phyloP scores from a whole-genome alignment of 371 early-diverging fungal genomes.

The Actinomucor elegans region DNA sequence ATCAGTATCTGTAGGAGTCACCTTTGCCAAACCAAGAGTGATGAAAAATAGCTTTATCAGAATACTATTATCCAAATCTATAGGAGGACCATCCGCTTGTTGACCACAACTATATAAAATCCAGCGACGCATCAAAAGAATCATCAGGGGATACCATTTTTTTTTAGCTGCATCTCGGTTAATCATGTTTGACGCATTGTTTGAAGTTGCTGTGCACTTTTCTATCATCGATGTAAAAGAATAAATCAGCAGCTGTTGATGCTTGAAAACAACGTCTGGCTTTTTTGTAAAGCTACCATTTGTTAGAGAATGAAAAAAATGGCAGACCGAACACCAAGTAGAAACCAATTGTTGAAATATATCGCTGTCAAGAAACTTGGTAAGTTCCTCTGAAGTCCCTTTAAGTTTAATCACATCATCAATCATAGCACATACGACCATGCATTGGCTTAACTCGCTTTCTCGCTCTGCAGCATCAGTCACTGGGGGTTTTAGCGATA shows the following conservation, averaged over 20 bases:
- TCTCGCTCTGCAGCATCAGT: not conserved
- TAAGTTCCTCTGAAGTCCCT: not conserved
- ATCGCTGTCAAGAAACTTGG: not conserved
- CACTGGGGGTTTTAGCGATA: not conserved
- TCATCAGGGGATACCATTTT: constrained; percentile 5
- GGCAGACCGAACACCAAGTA: not conserved
- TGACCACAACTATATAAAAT: constrained; percentile 7
- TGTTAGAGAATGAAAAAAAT: not conserved
- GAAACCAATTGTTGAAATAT: not conserved
- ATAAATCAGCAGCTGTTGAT: constrained; percentile 1
- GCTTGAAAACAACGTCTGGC: not conserved
- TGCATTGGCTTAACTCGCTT: not conserved
- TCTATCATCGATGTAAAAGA: not conserved
- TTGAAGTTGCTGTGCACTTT: not conserved
- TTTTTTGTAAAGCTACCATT: too few species aligned
- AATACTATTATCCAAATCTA: constrained; percentile 1
- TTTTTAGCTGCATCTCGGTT: not conserved
- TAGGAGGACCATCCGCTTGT: not conserved
- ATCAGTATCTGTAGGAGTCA: not conserved
- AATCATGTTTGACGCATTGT: not conserved
- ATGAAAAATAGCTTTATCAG: constrained; percentile 2
- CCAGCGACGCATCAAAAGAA: constrained; percentile 1
- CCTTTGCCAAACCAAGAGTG: not conserved
- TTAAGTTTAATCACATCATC: not conserved
- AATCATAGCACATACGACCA: not conserved